phyloP scores from a whole-genome alignment of 345 rosid genomes.

The Noccaea caerulescens region DNA sequence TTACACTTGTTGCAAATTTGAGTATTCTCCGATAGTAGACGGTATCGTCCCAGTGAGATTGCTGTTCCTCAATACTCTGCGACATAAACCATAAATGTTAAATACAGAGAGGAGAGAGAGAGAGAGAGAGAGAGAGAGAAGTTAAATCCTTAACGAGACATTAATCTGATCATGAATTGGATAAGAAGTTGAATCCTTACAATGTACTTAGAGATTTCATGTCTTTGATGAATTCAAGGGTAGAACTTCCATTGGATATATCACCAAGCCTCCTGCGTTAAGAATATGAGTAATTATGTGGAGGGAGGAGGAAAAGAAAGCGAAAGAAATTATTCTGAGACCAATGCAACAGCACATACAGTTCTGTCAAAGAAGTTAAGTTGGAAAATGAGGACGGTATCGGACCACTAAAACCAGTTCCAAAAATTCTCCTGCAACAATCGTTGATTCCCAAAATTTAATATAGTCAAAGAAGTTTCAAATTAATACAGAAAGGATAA shows the following conservation, averaged over 20 bases:
- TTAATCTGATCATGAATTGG: conserved; percentile 18
- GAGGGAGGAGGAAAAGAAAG: not conserved
- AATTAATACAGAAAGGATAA: not conserved
- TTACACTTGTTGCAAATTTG: conserved; percentile 59
- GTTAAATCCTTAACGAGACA: not conserved
- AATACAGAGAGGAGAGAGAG: not conserved
- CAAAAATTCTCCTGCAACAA: conserved; percentile 54
- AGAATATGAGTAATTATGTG: conserved; percentile 1
- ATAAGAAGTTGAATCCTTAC: conserved; percentile 47
- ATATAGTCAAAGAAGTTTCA: not conserved
- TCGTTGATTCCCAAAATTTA: not conserved
- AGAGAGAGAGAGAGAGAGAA: not conserved
- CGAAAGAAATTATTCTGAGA: conserved; percentile 15
- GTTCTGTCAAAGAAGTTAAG: conserved; percentile 52
- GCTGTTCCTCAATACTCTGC: conserved; percentile 61
- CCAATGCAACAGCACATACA: conserved; percentile 55
- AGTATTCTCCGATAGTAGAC: conserved; percentile 55
- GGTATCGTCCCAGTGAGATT: conserved; percentile 64
- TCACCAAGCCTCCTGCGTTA: conserved; percentile 65
- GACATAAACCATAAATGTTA: conserved; percentile 10
- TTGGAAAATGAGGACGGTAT: conserved; percentile 66
- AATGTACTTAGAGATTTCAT: conserved; percentile 53
- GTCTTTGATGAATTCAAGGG: conserved; percentile 55
- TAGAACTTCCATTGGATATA: conserved; percentile 58
- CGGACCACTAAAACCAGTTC: conserved; percentile 63